Evolutionary conservation across 2,329 filamentous ascomycete species (phyloP).

Genomic region (Leptoxyphium fumago): DNA sequence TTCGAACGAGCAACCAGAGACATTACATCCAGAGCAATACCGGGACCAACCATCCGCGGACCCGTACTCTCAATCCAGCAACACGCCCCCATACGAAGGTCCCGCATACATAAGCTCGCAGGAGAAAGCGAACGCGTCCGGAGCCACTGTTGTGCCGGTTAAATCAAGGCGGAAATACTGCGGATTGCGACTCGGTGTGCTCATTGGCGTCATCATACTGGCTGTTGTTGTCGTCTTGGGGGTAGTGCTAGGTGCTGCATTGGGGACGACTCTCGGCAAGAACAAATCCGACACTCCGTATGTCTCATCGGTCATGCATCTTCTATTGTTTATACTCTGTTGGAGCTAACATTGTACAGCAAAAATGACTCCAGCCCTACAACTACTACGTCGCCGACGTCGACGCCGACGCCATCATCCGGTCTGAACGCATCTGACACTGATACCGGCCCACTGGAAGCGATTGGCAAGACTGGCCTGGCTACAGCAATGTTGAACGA

Average conservation of each 20-base stretch:
- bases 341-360: too few relatives aligned
- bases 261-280: constrained; percentile 4
- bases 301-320: neutral
- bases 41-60: neutral
- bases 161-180: constrained; percentile 1
- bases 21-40: constrained; percentile 2
- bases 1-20: constrained; percentile 2
- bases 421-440: neutral
- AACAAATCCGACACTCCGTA: neutral
- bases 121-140: neutral
- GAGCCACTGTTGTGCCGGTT: neutral
- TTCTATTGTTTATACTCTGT: too few relatives aligned
- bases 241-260: constrained; percentile 5
- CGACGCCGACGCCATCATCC: neutral
- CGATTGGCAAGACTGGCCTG: constrained; percentile 6
- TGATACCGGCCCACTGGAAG: neutral
- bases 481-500: constrained; percentile 2
- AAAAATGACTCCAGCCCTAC: neutral
- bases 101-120: constrained; percentile 1
- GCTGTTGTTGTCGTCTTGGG: constrained; percentile 3
- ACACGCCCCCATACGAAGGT: neutral
- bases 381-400: neutral
- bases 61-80: neutral
- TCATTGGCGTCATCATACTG: constrained; percentile 2
- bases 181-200: constrained; percentile 5